Evolutionary conservation across 371 early-diverging fungal genomes (phyloP), one percentile per base, ranked within the genome.

Genomic region (Rhizopus delemar): DNA sequence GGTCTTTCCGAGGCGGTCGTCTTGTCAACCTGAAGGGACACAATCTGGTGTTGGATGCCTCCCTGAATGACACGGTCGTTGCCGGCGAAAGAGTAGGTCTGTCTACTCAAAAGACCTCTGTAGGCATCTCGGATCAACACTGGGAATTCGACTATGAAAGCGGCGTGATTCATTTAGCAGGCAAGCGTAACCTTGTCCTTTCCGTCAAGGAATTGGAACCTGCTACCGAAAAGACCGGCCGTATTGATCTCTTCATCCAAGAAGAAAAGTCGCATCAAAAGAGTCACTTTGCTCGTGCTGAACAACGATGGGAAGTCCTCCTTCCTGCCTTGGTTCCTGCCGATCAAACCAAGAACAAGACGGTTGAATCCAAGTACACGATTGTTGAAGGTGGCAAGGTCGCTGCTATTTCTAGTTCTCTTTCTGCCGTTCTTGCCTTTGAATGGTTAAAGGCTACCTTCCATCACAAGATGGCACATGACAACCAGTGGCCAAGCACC

Each of bases 1-100:
- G 84, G 84, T 76, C 80, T 33, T 84, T 60, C 71, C 55, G 67
- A 11, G 69, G 78, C 45, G 82, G 81, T 15, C 73, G 70, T 53
- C 54, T 84, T 9, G 62, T 76, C 41, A 84, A 82, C 53, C 73
- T 77, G 22, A 73, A 74, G 64, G 67, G 78, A 52, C 70, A 67
- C 51, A 61, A 54, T 28, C 51, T 75, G 15, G 72, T 66, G 4
- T 45, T 78, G 29, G 75, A 75, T 61, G 74, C 68, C 39, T 45
- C 71, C n/a, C 51, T 57, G 50, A 57, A 63, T 7, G 56, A 45
- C 16, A 60, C 58, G 8, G 51, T 71, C 28, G 53, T 41, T 8
- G 64, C 73, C 33, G 75, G 74, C 22, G 75, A 73, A 34, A 63
- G 63, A 31, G 65, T 64, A n/a, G 70, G 66, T 15, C 52, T 75